Evolutionary conservation across 345 rosid species (phyloP).

Genomic region (Dipteronia dyeriana): DNA sequence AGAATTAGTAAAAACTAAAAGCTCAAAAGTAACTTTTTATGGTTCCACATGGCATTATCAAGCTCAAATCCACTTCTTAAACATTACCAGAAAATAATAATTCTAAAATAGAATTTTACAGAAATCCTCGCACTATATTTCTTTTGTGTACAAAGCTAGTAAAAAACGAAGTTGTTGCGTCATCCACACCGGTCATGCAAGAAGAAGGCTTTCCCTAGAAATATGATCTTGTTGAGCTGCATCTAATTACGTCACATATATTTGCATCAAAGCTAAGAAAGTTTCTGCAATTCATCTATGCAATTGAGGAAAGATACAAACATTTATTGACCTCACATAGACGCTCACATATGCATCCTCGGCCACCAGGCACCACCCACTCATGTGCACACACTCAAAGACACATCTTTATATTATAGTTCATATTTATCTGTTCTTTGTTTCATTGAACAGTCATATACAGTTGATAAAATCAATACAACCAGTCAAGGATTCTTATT

Average conservation of each 20-base stretch:
- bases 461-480: background rate
- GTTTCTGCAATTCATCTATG: background rate
- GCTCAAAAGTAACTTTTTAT: background rate
- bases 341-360: background rate
- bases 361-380: background rate
- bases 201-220: too few relatives aligned
- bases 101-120: background rate
- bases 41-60: background rate
- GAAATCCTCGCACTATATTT: background rate
- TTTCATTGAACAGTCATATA: background rate
- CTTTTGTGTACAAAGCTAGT: too few relatives aligned
- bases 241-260: background rate
- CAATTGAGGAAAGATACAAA: background rate
- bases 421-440: background rate
- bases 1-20: background rate
- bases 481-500: background rate
- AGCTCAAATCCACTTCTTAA: background rate
- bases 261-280: background rate
- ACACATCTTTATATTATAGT: too few relatives aligned
- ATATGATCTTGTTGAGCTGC: background rate
- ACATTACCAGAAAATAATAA: background rate
- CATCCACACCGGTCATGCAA: too few relatives aligned
- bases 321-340: background rate
- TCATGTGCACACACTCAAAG: background rate
- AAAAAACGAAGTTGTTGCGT: too few relatives aligned